Conservation (phyloP, 148 eudicot species). For the Rhododendron molle region DNA sequence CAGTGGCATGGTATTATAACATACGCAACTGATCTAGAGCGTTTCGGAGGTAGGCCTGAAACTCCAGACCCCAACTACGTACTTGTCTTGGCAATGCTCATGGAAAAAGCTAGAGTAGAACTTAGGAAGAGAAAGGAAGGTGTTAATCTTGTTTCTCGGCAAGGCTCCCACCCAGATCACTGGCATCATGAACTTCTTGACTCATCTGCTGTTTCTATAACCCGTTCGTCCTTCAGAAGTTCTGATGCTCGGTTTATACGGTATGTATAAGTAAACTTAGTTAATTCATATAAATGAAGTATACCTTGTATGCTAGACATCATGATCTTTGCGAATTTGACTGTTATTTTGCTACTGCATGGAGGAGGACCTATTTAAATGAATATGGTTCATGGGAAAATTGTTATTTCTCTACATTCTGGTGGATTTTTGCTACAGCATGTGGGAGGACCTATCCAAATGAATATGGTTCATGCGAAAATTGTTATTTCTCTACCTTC, state of each 20-base stretch:
- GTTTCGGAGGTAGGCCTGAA: conserved; percentile 14
- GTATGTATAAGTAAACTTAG: conserved; percentile 29
- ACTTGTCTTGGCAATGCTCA: conserved; percentile 44
- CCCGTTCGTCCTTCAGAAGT: conserved; percentile 28
- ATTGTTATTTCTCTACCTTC: not conserved
- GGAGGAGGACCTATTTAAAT: not conserved
- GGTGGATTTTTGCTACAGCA: not conserved
- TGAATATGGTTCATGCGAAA: not conserved
- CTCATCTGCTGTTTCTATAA: conserved; percentile 52
- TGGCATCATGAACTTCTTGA: conserved; percentile 82
- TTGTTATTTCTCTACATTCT: not conserved
- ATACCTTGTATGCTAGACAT: not conserved
- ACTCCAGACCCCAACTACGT: conserved; percentile 23
- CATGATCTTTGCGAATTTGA: not conserved
- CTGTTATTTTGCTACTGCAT: not conserved
- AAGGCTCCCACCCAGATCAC: conserved; percentile 23
- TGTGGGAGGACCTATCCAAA: not conserved
- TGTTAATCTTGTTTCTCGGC: conserved; percentile 5
- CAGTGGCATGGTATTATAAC: conserved; percentile 71
- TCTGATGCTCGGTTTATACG: conserved; percentile 50
- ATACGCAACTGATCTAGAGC: conserved; percentile 35
- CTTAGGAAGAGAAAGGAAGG: conserved; percentile 22
- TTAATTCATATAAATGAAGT: not conserved
- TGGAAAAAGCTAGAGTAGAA: conserved; percentile 58
- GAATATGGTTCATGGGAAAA: not conserved